Evolutionary conservation across 2,329 filamentous ascomycete genomes (phyloP), one percentile per base, ranked within the genome.

Genomic region (Colletotrichum melonis): DNA sequence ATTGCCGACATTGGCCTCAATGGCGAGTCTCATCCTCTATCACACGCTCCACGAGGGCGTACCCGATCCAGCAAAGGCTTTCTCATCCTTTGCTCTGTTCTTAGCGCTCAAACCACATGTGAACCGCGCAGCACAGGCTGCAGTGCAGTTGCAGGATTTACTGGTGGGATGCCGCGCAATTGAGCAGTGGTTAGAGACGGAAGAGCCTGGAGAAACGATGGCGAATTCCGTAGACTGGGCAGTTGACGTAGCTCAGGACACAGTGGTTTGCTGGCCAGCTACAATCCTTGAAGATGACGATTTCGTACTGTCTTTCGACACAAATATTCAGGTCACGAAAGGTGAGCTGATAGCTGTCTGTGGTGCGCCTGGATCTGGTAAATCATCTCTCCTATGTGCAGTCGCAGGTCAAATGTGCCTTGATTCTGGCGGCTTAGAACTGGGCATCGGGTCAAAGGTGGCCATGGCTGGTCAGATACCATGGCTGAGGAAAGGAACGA

Each of bases 51-150:
- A 52, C 42, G 62, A 63, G 11, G 42, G 42, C 22, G 24, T 52
- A 49, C 22, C 28, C 14, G 62, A 63, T 22, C 28, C 62, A 6
- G 62, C 42, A 8, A 63, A 32, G 46, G 62, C 42, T 12, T 63
- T 63, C 42, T 63, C 62, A 6, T 63, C 42, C 9, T 52, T 54
- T 8, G 62, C 62, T 14, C 46, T 63, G 38, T 63, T 63, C 28
- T 32, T 63, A 26, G 60, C 60, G 4, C 60, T 63, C 60, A 63
- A 63, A 46, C 60, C 60, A 1, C 60, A 63, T n/a, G 38, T 63
- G 19, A 49, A 24, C 9, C 60, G 60, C 3, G 60, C 60, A 19
- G 35, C 60, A 14, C 60, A 63, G 38, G 60, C 38, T 30, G 60
- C 38, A n/a, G 42, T 63, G 8, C 60, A 63, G 26, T 30, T 63